These are phyloP conservation scores for Diaporthe batatas DNA, from an alignment of 2,329 filamentous ascomycete species.

Conservation along the genomic window DNA sequence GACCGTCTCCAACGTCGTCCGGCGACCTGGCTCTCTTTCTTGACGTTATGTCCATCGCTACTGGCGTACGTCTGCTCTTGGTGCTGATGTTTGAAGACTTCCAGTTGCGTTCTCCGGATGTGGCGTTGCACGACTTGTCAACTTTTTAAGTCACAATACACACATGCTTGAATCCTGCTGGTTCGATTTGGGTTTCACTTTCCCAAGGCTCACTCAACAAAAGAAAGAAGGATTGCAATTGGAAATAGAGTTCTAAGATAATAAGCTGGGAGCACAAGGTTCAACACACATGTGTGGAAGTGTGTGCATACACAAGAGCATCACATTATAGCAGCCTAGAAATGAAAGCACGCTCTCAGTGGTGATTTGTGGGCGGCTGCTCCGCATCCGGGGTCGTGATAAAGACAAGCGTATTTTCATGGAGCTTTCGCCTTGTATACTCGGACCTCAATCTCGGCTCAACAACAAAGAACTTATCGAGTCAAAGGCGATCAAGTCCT, in stretches of 20 bases:
- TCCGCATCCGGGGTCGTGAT: conserved; percentile 3
- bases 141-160: background rate
- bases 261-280: too few relatives aligned
- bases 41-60: background rate
- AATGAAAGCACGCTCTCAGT: background rate
- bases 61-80: background rate
- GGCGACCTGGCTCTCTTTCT: background rate
- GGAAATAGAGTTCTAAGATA: background rate
- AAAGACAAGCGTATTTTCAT: background rate
- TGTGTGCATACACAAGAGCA: too few relatives aligned
- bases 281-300: background rate
- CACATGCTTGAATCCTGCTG: background rate
- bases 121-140: background rate
- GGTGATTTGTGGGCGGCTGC: background rate
- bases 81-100: background rate
- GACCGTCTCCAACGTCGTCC: background rate
- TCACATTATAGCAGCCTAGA: background rate
- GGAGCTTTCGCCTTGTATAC: background rate
- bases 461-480: background rate
- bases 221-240: background rate
- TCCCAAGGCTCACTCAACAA: background rate
- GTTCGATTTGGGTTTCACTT: background rate
- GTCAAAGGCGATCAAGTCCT: background rate
- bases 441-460: background rate
- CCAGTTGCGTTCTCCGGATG: background rate